These are phyloP conservation scores for Capsella bursapastoris DNA, from an alignment of 345 rosid genomes.

Conservation along the genomic window DNA sequence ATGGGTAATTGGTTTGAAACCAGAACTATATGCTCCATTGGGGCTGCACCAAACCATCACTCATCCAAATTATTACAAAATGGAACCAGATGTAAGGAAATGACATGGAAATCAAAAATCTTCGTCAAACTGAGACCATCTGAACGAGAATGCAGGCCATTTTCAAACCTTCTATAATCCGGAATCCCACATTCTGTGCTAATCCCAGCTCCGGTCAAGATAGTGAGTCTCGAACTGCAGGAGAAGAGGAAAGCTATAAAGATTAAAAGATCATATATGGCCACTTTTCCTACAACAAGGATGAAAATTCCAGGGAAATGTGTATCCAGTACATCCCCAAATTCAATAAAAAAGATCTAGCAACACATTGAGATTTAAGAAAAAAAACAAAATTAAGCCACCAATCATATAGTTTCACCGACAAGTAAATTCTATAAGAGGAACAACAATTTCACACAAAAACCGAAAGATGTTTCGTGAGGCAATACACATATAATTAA, in stretches of 20 bases:
- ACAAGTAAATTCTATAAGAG: no score
- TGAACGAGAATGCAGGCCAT: not conserved
- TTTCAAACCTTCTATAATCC: conserved; percentile 84
- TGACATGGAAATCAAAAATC: conserved; percentile 11
- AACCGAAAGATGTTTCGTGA: not conserved
- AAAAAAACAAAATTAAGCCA: not conserved
- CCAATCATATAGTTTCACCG: not conserved
- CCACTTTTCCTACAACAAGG: not conserved
- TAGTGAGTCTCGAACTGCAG: conserved; percentile 68
- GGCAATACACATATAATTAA: no score
- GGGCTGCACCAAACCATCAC: conserved; percentile 59
- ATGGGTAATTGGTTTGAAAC: conserved; percentile 94
- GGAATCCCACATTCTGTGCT: conserved; percentile 98
- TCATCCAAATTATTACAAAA: not conserved
- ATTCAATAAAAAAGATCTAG: not conserved
- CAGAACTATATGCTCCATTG: conserved; percentile 96
- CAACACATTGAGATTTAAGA: not conserved
- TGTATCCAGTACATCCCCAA: no score
- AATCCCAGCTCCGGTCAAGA: conserved; percentile 91
- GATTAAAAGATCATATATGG: not conserved
- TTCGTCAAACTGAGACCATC: not conserved
- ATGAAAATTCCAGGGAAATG: not conserved
- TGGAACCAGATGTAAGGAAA: not conserved
- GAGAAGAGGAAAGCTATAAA: not conserved
- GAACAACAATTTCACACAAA: no score